Evolutionary conservation across 257 asterid species (phyloP).

Genomic region (Ilex asprella): DNA sequence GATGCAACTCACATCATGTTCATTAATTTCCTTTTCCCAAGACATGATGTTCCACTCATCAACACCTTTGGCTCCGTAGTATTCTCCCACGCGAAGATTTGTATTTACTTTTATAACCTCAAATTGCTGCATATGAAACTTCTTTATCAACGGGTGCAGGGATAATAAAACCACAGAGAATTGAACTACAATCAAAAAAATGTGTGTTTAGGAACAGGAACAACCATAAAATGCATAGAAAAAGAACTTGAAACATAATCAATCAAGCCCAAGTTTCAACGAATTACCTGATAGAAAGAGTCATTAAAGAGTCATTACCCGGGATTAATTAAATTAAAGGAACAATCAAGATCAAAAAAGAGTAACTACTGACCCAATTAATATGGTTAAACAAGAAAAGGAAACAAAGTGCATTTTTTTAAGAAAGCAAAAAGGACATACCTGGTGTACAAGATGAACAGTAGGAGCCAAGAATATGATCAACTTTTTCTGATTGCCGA

Average conservation of each 20-base stretch:
- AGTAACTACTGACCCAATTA: no score
- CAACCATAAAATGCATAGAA: no score
- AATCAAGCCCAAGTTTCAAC: background rate
- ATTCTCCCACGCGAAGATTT: slow-evolving; percentile 55
- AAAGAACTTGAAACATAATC: no score
- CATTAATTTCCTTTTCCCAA: slow-evolving; percentile 55
- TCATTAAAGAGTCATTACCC: background rate
- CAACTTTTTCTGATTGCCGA: slow-evolving; percentile 40
- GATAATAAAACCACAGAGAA: background rate
- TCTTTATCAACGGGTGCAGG: background rate
- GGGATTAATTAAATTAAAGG: no score
- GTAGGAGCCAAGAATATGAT: slow-evolving; percentile 77
- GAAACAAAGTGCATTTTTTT: no score
- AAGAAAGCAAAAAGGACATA: slow-evolving; percentile 12
- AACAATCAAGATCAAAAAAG: no score
- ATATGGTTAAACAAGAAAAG: no score
- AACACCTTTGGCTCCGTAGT: slow-evolving; percentile 68
- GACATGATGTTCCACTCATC: slow-evolving; percentile 51
- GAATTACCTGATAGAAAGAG: background rate
- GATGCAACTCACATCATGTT: slow-evolving; percentile 56
- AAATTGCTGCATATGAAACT: slow-evolving; percentile 38
- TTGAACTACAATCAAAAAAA: background rate
- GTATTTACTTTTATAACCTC: slow-evolving; percentile 53
- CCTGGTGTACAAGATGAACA: slow-evolving; percentile 87
- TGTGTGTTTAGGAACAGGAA: background rate